phyloP scores from a whole-genome alignment of 495 filamentous ascomycete species.

The Penicillium paradoxum region DNA sequence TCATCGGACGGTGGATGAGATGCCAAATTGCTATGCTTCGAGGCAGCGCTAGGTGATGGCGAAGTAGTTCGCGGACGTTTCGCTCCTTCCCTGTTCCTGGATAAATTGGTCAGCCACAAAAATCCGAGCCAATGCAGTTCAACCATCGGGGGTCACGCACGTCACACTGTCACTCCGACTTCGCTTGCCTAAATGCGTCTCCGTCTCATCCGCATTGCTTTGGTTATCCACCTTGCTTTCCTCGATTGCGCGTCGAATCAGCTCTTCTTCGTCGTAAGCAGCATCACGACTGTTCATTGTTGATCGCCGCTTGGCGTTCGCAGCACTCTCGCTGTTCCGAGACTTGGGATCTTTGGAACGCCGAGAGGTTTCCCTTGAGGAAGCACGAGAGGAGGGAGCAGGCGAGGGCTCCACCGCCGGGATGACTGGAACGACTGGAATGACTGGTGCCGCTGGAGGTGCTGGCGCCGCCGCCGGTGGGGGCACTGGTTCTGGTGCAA shows the following conservation, averaged over 20 bases:
- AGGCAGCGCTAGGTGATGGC: conserved; percentile 56
- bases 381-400: conserved; percentile 42
- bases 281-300: conserved; percentile 98
- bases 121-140: conserved; percentile 4
- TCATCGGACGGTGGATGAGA: conserved; percentile 67
- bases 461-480: background rate
- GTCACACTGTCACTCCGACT: conserved; percentile 89
- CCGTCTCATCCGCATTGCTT: conserved; percentile 43
- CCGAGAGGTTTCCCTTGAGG: conserved; percentile 42
- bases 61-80: conserved; percentile 74
- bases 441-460: background rate
- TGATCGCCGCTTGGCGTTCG: conserved; percentile 69
- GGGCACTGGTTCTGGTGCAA: conserved; percentile 35
- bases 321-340: conserved; percentile 41
- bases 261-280: conserved; percentile 92
- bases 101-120: conserved; percentile 18
- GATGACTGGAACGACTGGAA: background rate
- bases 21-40: conserved; percentile 42
- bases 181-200: conserved; percentile 65
- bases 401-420: conserved; percentile 24
- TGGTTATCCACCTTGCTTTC: conserved; percentile 76
- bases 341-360: conserved; percentile 46
- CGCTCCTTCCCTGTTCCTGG: conserved; percentile 50
- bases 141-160: conserved; percentile 49
- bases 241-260: conserved; percentile 82